A percentile compares a stretch with the other conserved stretches of the same genome.
phyloP scores from a whole-genome alignment of 2,329 filamentous ascomycete species.

The Leptodontidium sp. region DNA sequence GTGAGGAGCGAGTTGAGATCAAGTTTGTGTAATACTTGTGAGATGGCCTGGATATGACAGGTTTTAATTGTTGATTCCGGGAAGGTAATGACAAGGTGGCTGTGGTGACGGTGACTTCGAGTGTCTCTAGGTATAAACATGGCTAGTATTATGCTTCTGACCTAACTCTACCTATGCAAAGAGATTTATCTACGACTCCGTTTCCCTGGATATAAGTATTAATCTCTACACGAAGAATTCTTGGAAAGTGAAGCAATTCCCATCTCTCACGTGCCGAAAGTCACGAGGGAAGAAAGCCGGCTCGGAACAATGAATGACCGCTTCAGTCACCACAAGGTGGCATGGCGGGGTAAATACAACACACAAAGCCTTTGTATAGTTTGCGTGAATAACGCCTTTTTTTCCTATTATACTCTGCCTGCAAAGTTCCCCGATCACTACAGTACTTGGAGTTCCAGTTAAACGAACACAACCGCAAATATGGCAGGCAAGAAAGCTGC shows the following conservation, averaged over 20 bases:
- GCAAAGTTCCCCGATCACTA: neutral
- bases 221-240: neutral
- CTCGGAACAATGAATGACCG: slow-evolving; percentile 11
- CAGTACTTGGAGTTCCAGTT: too few relatives aligned
- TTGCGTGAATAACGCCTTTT: neutral
- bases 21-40: neutral
- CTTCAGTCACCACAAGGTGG: slow-evolving; percentile 8
- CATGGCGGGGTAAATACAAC: slow-evolving; percentile 18
- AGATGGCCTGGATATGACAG: neutral
- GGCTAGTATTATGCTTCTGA: too few relatives aligned
- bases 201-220: too few relatives aligned
- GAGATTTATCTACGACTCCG: too few relatives aligned
- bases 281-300: neutral
- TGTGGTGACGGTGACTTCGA: too few relatives aligned
- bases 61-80: neutral
- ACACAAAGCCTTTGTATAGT: neutral
- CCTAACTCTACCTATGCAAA: too few relatives aligned
- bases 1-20: neutral
- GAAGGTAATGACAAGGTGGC: neutral
- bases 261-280: neutral
- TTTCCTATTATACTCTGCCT: neutral
- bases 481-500: slow-evolving; percentile 78
- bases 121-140: too few relatives aligned
- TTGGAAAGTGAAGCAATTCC: neutral
- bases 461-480: slow-evolving; percentile 36